phyloP scores from a whole-genome alignment of 179 eudicot species.

The Drosera spatulata region DNA sequence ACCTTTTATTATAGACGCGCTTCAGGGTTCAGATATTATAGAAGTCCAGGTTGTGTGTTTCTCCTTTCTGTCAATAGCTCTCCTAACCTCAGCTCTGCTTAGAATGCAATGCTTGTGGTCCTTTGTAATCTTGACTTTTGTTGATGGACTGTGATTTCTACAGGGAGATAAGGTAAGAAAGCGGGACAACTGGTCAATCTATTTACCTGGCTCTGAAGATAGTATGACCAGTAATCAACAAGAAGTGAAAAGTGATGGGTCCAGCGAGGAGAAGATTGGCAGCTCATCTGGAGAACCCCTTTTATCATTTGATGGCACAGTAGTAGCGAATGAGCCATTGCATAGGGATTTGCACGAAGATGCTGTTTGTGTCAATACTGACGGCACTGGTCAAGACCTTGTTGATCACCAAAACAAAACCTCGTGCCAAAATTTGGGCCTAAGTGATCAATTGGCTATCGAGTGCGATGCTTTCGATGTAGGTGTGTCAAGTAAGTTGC shows the following conservation, averaged over 20 bases:
- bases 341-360: conserved; percentile 8
- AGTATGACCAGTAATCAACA: conserved; percentile 9
- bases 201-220: conserved; percentile 27
- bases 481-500: conserved; percentile 5
- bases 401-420: conserved; percentile 16
- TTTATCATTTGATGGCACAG: conserved; percentile 15
- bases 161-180: conserved; percentile 75
- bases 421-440: conserved; percentile 11
- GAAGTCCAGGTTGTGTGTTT: too few relatives aligned
- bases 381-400: conserved; percentile 12
- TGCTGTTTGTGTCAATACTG: conserved; percentile 7
- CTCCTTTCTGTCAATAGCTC: too few relatives aligned
- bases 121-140: conserved; percentile 1
- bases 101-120: neutral
- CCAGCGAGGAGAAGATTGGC: conserved; percentile 13
- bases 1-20: too few relatives aligned
- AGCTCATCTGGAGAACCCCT: conserved; percentile 11
- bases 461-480: conserved; percentile 7
- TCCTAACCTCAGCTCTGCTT: too few relatives aligned
- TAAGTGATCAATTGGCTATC: conserved; percentile 15
- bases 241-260: conserved; percentile 11
- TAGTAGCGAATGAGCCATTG: conserved; percentile 7
- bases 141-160: conserved; percentile 8
- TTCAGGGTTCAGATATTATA: too few relatives aligned
- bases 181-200: conserved; percentile 79